These are phyloP conservation scores for Pestalotiopsis sp. DNA, from an alignment of 2,329 filamentous ascomycete genomes.

Conservation along the genomic window DNA sequence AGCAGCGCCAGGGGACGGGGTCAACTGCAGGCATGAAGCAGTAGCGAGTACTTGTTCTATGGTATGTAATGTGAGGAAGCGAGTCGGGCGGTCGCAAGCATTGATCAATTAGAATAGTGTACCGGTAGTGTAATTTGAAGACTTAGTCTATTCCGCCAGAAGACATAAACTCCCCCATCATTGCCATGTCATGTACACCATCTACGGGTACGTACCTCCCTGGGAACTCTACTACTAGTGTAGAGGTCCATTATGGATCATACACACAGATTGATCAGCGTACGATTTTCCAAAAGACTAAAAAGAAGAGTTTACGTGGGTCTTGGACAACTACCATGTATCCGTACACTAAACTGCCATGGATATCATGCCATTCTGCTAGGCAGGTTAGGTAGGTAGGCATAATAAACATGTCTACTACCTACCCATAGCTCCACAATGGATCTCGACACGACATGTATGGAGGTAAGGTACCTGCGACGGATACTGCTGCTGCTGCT, in stretches of 20 bases:
- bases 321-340: neutral
- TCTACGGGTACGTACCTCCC: neutral
- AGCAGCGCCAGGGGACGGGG: neutral
- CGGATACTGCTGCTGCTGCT: neutral
- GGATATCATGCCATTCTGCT: neutral
- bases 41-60: neutral
- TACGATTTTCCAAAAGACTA: neutral
- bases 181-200: neutral
- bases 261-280: neutral
- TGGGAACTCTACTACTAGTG: neutral
- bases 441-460: neutral
- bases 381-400: neutral
- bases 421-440: neutral
- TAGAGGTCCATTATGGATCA: neutral
- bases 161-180: neutral
- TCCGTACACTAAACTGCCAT: neutral
- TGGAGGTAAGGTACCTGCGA: neutral
- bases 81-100: neutral
- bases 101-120: constrained; percentile 6
- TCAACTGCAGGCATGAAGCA: neutral
- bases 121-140: constrained; percentile 1
- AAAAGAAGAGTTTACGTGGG: neutral
- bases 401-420: neutral
- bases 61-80: neutral
- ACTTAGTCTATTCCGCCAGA: neutral